phyloP scores from a whole-genome alignment of 2,329 filamentous ascomycete genomes.

The Arthrobotrys conoides region DNA sequence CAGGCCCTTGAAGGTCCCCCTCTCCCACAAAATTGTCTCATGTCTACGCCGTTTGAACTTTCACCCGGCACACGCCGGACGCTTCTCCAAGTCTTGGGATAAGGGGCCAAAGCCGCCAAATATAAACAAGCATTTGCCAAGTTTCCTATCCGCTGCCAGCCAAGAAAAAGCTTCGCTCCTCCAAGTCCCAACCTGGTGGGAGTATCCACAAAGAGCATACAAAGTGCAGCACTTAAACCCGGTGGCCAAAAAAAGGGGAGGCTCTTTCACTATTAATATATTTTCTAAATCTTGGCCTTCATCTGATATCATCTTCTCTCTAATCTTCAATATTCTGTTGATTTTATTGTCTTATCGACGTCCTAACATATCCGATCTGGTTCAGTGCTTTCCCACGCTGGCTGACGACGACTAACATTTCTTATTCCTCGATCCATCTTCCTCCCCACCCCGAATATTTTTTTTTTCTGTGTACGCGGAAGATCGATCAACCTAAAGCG shows the following conservation, averaged over 20 bases:
- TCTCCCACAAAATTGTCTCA: conserved; percentile 14
- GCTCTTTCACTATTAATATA: conserved; percentile 44
- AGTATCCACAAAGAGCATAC: conserved; percentile 34
- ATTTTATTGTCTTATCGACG: conserved; percentile 9
- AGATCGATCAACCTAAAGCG: conserved; percentile 10
- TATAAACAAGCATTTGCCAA: conserved; percentile 62
- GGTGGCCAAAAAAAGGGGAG: conserved; percentile 30
- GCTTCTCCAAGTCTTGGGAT: conserved; percentile 36
- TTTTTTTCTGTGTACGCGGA: conserved; percentile 8
- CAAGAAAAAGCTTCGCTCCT: conserved; percentile 61
- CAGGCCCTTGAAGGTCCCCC: conserved; percentile 8
- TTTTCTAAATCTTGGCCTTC: conserved; percentile 45
- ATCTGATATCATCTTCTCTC: conserved; percentile 34
- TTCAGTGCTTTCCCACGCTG: conserved; percentile 7
- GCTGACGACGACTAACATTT: conserved; percentile 51
- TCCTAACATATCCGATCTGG: conserved; percentile 27
- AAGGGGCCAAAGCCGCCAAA: conserved; percentile 54
- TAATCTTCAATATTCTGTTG: background rate
- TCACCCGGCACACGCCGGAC: conserved; percentile 29
- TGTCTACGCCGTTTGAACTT: conserved; percentile 19
- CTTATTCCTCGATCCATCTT: conserved; percentile 5
- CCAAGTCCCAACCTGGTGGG: conserved; percentile 43
- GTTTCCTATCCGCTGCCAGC: conserved; percentile 60
- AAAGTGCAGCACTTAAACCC: conserved; percentile 17
- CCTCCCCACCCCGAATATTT: conserved; percentile 1